These are phyloP conservation scores for Cadophora gregata DNA, from an alignment of 2,329 filamentous ascomycete genomes.

Conservation along the genomic window DNA sequence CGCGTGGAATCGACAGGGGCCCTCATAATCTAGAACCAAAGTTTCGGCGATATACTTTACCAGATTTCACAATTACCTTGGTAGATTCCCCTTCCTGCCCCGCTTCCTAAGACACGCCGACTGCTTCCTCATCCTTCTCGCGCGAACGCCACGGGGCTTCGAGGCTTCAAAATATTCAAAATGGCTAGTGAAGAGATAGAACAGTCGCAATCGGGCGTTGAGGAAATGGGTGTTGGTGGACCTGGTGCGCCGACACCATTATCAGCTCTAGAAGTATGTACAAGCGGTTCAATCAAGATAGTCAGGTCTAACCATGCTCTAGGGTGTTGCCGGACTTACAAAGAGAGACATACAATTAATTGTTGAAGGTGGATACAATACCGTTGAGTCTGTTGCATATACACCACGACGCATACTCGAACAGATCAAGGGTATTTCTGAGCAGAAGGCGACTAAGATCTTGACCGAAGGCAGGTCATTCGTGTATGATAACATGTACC, in stretches of 20 bases:
- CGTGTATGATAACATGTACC: neutral
- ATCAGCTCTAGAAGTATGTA: constrained; percentile 77
- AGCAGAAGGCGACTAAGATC: constrained; percentile 93
- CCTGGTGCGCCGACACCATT: constrained; percentile 95
- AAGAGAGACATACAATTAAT: constrained; percentile 94
- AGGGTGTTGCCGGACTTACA: constrained; percentile 90
- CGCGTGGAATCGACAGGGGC: neutral
- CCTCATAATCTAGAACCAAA: neutral
- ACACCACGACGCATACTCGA: constrained; percentile 83
- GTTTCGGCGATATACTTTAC: neutral
- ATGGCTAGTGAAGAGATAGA: constrained; percentile 49
- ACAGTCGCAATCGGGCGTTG: constrained; percentile 73
- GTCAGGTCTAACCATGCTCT: constrained; percentile 13
- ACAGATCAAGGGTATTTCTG: constrained; percentile 97
- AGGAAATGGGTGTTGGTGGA: constrained; percentile 76
- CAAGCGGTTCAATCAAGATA: neutral
- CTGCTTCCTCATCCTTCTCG: neutral
- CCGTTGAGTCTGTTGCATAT: constrained; percentile 94
- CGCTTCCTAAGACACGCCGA: neutral
- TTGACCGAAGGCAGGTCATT: constrained; percentile 74
- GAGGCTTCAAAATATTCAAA: constrained; percentile 13
- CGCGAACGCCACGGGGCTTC: constrained; percentile 1
- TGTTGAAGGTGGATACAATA: constrained; percentile 90
- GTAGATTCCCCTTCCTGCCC: neutral
- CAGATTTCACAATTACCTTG: neutral